phyloP scores from a whole-genome alignment of 2,329 filamentous ascomycete species.

The Fusarium tjaetaba region DNA sequence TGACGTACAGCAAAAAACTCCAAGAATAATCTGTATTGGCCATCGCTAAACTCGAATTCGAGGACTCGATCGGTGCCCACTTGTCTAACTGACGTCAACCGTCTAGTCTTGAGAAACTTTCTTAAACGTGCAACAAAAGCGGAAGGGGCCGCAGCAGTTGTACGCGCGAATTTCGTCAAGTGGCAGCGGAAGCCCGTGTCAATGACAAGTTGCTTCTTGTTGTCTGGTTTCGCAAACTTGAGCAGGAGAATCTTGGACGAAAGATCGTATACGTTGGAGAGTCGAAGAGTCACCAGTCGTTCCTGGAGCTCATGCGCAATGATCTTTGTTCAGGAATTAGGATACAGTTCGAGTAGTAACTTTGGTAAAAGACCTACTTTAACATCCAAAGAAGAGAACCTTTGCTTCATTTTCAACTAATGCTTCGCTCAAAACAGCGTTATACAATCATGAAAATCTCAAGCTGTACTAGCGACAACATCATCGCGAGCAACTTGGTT shows the following conservation, averaged over 20 bases:
- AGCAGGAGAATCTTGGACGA: constrained; percentile 94
- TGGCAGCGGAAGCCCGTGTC: constrained; percentile 98
- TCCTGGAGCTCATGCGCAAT: constrained; percentile 92
- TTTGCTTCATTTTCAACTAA: constrained; percentile 75
- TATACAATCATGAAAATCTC: constrained; percentile 23
- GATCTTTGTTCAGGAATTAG: constrained; percentile 65
- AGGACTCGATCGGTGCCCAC: constrained; percentile 94
- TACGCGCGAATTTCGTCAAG: constrained; percentile 87
- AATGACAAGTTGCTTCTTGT: constrained; percentile 88
- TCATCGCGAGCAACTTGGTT: constrained; percentile 12
- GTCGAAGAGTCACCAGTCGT: constrained; percentile 78
- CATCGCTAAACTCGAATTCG: constrained; percentile 92
- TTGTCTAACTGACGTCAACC: constrained; percentile 83
- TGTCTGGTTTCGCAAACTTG: constrained; percentile 91
- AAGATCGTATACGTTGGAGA: constrained; percentile 95
- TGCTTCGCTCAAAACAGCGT: background rate
- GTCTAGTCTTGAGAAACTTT: constrained; percentile 86
- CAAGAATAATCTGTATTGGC: constrained; percentile 84
- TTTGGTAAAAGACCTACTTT: constrained; percentile 58
- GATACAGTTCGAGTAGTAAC: background rate
- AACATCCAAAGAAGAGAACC: constrained; percentile 82
- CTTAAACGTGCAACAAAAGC: constrained; percentile 85
- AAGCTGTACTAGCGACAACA: constrained; percentile 11
- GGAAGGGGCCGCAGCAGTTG: constrained; percentile 85
- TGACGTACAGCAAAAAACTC: constrained; percentile 84